Evolutionary conservation across 352 stramenopile species (phyloP).

Genomic region (Globisporangium nagaii): DNA sequence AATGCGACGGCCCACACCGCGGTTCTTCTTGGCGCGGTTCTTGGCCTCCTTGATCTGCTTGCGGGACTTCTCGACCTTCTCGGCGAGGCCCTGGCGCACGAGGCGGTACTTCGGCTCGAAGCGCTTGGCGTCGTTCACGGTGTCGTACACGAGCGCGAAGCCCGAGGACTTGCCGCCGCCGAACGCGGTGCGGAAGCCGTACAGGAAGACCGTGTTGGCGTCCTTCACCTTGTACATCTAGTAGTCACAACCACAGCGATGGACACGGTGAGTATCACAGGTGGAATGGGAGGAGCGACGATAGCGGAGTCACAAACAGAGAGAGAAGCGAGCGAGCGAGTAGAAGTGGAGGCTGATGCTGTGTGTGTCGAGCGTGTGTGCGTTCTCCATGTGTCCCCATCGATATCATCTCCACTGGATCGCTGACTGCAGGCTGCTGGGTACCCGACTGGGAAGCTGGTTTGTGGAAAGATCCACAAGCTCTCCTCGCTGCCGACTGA

Average conservation of each 20-base stretch:
- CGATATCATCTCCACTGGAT: no score
- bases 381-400: no score
- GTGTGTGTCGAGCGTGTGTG: no score
- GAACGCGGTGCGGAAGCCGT: constrained; percentile 97
- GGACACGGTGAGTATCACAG: no score
- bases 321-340: no score
- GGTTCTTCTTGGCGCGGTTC: constrained; percentile 98
- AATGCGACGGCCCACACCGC: constrained; percentile 96
- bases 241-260: background rate
- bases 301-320: background rate
- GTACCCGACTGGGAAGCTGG: no score
- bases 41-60: constrained; percentile 99
- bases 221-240: constrained; percentile 97
- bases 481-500: no score
- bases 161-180: constrained; percentile 97
- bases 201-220: constrained; percentile 94
- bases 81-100: constrained; percentile 85
- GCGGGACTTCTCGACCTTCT: constrained; percentile 96
- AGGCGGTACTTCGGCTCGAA: constrained; percentile 99
- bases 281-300: no score
- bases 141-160: constrained; percentile 99
- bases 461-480: no score
- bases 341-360: no score
- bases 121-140: constrained; percentile 96
- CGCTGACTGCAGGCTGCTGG: no score